Evolutionary conservation across 2,329 filamentous ascomycete species (phyloP).

Genomic region (Aspergillus brasiliensis): DNA sequence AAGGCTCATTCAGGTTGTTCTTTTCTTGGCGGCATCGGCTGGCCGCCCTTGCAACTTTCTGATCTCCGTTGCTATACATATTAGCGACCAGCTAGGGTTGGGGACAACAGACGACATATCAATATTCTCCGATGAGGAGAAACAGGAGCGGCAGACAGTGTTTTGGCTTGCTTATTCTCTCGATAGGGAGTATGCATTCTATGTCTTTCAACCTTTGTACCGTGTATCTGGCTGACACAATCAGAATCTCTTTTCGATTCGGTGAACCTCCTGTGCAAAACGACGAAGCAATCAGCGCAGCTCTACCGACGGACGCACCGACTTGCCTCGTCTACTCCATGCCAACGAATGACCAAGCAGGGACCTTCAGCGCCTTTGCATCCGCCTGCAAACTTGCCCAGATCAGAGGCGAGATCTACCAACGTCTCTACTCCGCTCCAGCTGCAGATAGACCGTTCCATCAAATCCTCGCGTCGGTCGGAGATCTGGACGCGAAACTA

Average conservation of each 20-base stretch:
- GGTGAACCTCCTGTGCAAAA: conserved; percentile 15
- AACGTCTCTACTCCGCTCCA: conserved; percentile 15
- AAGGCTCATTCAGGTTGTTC: conserved; percentile 8
- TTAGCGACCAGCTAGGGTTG: conserved; percentile 17
- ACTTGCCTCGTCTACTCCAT: conserved; percentile 1
- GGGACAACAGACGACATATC: conserved; percentile 1
- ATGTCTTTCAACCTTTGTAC: background rate
- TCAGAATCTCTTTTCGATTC: conserved; percentile 21
- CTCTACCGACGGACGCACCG: conserved; percentile 5
- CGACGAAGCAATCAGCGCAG: conserved; percentile 15
- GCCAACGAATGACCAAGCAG: conserved; percentile 6
- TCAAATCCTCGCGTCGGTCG: conserved; percentile 14
- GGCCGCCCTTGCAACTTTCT: conserved; percentile 17
- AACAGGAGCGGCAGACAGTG: conserved; percentile 12
- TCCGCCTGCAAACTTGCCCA: conserved; percentile 18
- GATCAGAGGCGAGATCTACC: conserved; percentile 19
- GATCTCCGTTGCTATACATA: conserved; percentile 16
- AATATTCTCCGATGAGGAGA: conserved; percentile 5
- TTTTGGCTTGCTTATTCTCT: conserved; percentile 23
- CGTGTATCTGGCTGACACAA: background rate
- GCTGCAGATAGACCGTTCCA: conserved; percentile 15
- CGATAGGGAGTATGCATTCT: conserved; percentile 19
- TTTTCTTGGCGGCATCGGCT: conserved; percentile 16
- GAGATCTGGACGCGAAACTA: conserved; percentile 15
- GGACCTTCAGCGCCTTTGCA: conserved; percentile 15